Evolutionary conservation across 2,329 filamentous ascomycete species (phyloP).

Genomic region (Phoma sp.): DNA sequence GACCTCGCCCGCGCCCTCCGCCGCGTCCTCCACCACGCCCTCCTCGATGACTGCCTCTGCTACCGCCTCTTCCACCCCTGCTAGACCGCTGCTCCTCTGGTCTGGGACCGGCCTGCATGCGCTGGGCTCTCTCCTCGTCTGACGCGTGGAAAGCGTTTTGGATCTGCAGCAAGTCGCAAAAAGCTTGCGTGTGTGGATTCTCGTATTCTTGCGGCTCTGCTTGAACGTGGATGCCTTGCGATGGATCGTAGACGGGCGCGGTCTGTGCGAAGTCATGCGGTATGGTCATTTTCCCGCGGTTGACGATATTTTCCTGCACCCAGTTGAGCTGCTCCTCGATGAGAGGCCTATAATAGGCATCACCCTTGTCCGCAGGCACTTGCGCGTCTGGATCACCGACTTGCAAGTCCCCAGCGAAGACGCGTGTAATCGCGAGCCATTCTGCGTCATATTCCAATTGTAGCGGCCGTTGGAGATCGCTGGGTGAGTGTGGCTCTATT

Average conservation of each 20-base stretch:
- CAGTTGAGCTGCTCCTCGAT: conserved; percentile 77
- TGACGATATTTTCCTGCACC: conserved; percentile 78
- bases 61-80: conserved; percentile 35
- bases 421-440: conserved; percentile 92
- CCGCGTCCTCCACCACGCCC: conserved; percentile 28
- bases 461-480: conserved; percentile 55
- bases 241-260: conserved; percentile 71
- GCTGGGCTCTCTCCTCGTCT: conserved; percentile 66
- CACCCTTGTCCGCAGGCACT: conserved; percentile 67
- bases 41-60: conserved; percentile 36
- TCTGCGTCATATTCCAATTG: conserved; percentile 84
- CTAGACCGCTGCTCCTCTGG: conserved; percentile 34
- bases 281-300: conserved; percentile 66
- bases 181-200: conserved; percentile 83
- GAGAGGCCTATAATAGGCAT: conserved; percentile 69
- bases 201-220: conserved; percentile 80
- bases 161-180: conserved; percentile 79
- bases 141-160: conserved; percentile 75
- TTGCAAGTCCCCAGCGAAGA: conserved; percentile 67
- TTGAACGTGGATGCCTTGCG: conserved; percentile 61
- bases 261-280: conserved; percentile 80
- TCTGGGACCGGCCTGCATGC: conserved; percentile 40
- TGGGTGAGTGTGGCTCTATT: conserved; percentile 30
- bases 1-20: conserved; percentile 28
- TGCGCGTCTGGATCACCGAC: conserved; percentile 64